Conservation (phyloP, 2,329 filamentous ascomycete species). For the Talaromyces sp. region DNA sequence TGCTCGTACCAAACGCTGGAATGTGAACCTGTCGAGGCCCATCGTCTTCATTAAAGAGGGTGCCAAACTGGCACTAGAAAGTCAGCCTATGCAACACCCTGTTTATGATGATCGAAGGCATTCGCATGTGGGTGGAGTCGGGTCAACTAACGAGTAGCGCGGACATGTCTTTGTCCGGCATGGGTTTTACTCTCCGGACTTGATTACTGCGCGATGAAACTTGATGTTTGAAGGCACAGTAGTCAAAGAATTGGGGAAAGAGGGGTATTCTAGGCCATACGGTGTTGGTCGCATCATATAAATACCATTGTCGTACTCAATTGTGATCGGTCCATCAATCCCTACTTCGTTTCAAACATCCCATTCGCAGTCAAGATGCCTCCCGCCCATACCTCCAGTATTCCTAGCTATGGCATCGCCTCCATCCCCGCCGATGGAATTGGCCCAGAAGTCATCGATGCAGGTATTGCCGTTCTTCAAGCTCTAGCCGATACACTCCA, state of each 20-base stretch:
- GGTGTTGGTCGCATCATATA: background rate
- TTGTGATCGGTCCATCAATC: background rate
- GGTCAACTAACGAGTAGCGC: background rate
- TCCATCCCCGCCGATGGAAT: conserved; percentile 65
- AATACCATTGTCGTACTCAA: background rate
- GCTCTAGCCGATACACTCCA: conserved; percentile 28
- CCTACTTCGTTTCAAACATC: background rate
- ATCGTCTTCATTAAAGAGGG: no score
- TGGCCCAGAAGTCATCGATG: conserved; percentile 63
- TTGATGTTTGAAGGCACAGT: background rate
- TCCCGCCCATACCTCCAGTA: background rate
- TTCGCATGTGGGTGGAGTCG: background rate
- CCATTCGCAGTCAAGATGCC: background rate
- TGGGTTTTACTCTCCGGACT: background rate
- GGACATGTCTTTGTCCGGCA: background rate
- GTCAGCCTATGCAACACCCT: no score
- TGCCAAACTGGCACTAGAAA: no score
- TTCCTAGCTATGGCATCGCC: conserved; percentile 32
- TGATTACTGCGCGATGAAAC: background rate
- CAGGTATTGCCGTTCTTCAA: conserved; percentile 60
- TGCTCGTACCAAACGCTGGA: background rate
- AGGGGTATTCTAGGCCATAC: background rate
- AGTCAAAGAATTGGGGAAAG: background rate
- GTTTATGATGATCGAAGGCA: background rate
- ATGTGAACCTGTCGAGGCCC: background rate